Conservation (phyloP, 2,329 filamentous ascomycete species). For the Neocucurbitaria cava region DNA sequence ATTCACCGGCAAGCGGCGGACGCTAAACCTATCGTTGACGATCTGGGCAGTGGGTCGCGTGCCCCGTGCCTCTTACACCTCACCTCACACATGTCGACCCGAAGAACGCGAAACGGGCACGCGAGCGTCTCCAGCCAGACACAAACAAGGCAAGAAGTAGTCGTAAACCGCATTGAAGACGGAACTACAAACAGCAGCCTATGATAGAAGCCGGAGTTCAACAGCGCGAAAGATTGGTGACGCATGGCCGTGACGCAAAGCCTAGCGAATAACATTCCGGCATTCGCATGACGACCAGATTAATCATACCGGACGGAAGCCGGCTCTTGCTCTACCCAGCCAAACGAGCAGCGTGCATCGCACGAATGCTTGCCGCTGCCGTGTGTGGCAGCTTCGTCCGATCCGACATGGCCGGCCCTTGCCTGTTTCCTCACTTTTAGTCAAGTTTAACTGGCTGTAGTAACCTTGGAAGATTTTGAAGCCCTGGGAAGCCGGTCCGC, state of each 20-base stretch:
- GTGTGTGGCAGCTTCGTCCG: constrained; percentile 10
- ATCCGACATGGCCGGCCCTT: neutral
- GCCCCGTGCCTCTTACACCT: constrained; percentile 2
- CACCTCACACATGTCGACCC: neutral
- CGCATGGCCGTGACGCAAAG: constrained; percentile 8
- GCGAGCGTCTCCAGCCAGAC: neutral
- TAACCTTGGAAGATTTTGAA: constrained; percentile 1
- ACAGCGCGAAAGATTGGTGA: too few relatives aligned
- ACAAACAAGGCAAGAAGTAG: neutral
- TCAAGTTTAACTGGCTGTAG: neutral
- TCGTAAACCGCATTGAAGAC: too few relatives aligned
- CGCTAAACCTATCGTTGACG: neutral
- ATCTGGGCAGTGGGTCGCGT: neutral
- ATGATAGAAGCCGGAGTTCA: too few relatives aligned
- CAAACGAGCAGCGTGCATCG: neutral
- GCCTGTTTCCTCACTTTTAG: neutral
- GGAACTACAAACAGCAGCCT: too few relatives aligned
- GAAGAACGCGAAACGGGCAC: neutral
- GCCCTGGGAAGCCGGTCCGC: constrained; percentile 4
- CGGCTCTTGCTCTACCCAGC: constrained; percentile 10
- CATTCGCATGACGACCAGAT: constrained; percentile 3
- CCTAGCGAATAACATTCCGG: constrained; percentile 1
- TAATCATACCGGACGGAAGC: constrained; percentile 7
- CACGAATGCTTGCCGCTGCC: constrained; percentile 1
- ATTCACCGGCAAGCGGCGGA: constrained; percentile 5